Base-by-base conservation (phyloP, 2,329 filamentous ascomycete species). In the Neophaeococcomyces aloes region DNA sequence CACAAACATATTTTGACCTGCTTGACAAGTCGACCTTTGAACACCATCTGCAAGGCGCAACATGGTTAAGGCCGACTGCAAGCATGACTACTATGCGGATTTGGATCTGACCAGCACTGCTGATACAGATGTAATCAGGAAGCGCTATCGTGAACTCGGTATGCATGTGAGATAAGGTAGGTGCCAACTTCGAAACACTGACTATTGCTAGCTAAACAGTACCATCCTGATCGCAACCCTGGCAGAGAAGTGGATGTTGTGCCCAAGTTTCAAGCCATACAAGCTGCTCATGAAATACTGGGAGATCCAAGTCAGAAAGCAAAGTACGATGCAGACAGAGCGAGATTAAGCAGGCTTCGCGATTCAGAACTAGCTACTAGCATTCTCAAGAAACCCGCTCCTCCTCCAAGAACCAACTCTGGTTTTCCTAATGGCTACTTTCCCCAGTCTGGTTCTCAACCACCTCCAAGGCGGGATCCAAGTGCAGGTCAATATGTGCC, bases 161-260 rank as follows among this genome's bases (percentile, higher is more conserved):
- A 67, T 46, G 70, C 53, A 33, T 11, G 29, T 14, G 35, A 13
- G 14, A 29, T 14, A 14, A 4, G 25, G 36, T 31, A 38, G 19
- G 42, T 49, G 38, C 45, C 46, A 23, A 48, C 43, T 30, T 21
- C 25, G 36, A 14, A 21, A 31, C n/a, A 34, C 45, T 53, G 51
- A 49, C 46, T 37, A 21, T 58, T 8, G 18, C 3, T 45, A 86
- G 86, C 86, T 37, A 70, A 93, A 36, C 83, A 84, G 61, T 93
- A 83, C 57, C 87, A 94, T 58, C 87, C 87, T 6, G 87, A 94
- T 61, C 81, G 87, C 47, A 94, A 94, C 58, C 85, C 82, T 8
- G 87, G 87, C 40, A 78, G 76, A 57, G 86, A 94, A 64, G 66
- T 76, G 45, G 85, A 89, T 57, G 83, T 82, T 58, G 85, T 84